A percentile compares a stretch with the other conserved stretches of the same genome.
Conservation (phyloP, 75 land plant species). For the Sequoiadendron giganteum region DNA sequence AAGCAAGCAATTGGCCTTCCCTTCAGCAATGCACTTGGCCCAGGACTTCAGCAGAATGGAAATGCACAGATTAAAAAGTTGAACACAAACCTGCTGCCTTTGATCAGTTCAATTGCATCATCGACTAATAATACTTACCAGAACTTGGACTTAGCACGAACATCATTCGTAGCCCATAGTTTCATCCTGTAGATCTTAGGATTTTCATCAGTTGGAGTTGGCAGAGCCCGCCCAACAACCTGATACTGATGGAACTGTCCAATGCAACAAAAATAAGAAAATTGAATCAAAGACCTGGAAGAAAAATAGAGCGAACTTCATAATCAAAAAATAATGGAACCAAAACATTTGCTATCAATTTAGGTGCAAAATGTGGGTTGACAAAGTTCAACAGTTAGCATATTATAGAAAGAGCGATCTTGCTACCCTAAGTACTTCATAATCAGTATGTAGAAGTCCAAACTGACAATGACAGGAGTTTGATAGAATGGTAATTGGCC, state of each 20-base stretch:
- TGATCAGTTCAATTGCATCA: not conserved
- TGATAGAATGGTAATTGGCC: not conserved
- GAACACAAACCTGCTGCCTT: not conserved
- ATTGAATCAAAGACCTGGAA: not conserved
- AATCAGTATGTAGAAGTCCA: not conserved
- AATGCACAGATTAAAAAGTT: not conserved
- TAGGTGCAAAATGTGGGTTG: not conserved
- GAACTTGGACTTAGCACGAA: slow-evolving; percentile 63
- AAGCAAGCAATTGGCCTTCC: not conserved
- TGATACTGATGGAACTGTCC: slow-evolving; percentile 66
- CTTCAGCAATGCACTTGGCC: not conserved
- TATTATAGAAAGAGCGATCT: not conserved
- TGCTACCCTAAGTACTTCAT: not conserved
- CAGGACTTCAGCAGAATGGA: too few species aligned
- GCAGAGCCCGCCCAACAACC: slow-evolving; percentile 57
- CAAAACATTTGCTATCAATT: not conserved
- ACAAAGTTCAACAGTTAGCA: not conserved
- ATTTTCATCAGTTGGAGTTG: slow-evolving; percentile 39
- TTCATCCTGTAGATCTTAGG: slow-evolving; percentile 65
- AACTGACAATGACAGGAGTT: not conserved
- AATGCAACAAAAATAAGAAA: not conserved
- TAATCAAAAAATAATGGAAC: too few species aligned
- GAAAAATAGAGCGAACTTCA: too few species aligned
- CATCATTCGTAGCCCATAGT: slow-evolving; percentile 60
- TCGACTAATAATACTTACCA: slow-evolving; percentile 21